These are phyloP conservation scores for Chrysanthemum makinoi DNA, from an alignment of 129 eudicot genomes.

Conservation along the genomic window DNA sequence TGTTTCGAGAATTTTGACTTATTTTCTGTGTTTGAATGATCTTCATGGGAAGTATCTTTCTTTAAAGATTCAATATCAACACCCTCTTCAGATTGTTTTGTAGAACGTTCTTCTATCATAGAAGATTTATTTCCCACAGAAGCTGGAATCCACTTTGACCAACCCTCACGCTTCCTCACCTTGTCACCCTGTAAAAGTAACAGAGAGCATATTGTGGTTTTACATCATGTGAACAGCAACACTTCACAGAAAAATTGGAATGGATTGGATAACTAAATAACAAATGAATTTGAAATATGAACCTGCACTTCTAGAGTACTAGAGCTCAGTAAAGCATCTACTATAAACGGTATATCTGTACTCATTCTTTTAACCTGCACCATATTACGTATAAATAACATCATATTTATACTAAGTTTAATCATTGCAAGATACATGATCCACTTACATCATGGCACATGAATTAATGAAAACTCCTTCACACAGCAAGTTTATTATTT, in stretches of 20 bases:
- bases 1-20: slow-evolving; percentile 23
- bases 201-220: not conserved
- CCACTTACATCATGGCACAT: not conserved
- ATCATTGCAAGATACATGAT: slow-evolving; percentile 14
- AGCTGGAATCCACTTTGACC: slow-evolving; percentile 85
- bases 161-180: slow-evolving; percentile 74
- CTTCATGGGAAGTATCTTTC: slow-evolving; percentile 32
- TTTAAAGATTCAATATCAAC: slow-evolving; percentile 23
- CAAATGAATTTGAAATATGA: not conserved
- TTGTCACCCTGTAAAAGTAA: slow-evolving; percentile 49
- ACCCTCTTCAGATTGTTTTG: slow-evolving; percentile 29
- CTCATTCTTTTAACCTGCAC: slow-evolving; percentile 92
- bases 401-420: not conserved
- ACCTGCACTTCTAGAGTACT: slow-evolving; percentile 89
- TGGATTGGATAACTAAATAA: not conserved
- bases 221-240: slow-evolving; percentile 1
- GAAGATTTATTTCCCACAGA: slow-evolving; percentile 36
- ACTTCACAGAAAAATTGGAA: not conserved
- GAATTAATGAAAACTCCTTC: not conserved
- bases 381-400: slow-evolving; percentile 12
- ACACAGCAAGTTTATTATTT: not conserved
- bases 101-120: slow-evolving; percentile 1
- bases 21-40: slow-evolving; percentile 11
- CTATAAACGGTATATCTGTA: slow-evolving; percentile 72
- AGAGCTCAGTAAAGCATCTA: slow-evolving; percentile 70